Evolutionary conservation across 805 yeast genomes (phyloP), one percentile per base, ranked within the genome.

Genomic region (Suhomyces canberraensis): DNA sequence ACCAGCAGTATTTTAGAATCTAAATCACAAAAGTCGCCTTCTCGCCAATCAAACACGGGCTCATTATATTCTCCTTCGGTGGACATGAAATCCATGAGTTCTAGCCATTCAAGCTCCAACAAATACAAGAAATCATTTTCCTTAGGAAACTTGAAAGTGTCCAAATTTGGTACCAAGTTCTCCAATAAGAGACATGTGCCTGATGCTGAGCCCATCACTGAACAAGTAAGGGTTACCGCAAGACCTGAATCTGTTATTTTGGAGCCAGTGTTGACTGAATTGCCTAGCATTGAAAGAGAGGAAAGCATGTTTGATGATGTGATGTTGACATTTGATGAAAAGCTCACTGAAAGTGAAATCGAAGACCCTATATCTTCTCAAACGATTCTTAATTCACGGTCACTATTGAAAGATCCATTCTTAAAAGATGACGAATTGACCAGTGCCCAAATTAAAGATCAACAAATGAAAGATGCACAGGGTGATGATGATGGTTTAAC

Each of bases 391-490:
- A 20, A 14, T 11, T 31, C 20, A 4, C 18, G 31, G 11, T 11
- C 27, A 13, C 11, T 19, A 13, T 9, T 20, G 11, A 48, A 45
- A 17, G 56, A 52, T 29, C 50, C 54, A 13, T 64, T 68, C 40
- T 54, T 67, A 31, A 58, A 52, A 35, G 73, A 68, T 46, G 73
- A 67, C 36, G 73, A 68, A 38, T 55, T 68, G 40, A 61, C 71
- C 1, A 48, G 46, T 22, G 72, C 58, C 22, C 73, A 67, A 41
- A 68, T 67, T 35, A 56, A 52, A 24, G 71, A 67, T 41, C 71
- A 61, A 39, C 62, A 64, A 41, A 39, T 51, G 14, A 60, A 55
- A 29, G 72, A 67, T 33, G 39, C 41, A 11, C 36, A 37, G 11
- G 36, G 25, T 7, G 48, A 41, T 14, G 39, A 44, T 4, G 42